Percentiles rank a stretch among this genome's conserved stretches.
These are phyloP conservation scores for Aureobasidium sp. DNA, from an alignment of 2,329 filamentous ascomycete species.

Conservation along the genomic window DNA sequence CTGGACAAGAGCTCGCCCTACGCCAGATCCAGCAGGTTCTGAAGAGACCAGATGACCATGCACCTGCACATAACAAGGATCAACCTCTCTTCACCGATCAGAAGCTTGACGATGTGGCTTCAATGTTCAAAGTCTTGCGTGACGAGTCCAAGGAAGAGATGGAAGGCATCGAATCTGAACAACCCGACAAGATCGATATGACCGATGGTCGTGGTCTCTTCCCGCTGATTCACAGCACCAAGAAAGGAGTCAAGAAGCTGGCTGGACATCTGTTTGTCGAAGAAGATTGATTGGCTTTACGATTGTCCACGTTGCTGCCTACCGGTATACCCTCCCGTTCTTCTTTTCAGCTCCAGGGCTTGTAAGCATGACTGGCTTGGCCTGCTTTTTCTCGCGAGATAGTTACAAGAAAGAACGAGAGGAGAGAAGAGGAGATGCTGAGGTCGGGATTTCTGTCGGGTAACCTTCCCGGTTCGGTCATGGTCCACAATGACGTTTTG, in stretches of 20 bases:
- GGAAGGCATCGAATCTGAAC: constrained; percentile 12
- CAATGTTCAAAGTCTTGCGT: constrained; percentile 16
- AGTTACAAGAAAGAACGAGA: no score
- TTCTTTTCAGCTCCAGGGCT: no score
- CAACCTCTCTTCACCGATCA: constrained; percentile 14
- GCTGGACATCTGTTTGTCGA: neutral
- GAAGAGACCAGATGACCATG: neutral
- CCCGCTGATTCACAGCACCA: neutral
- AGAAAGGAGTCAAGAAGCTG: constrained; percentile 11
- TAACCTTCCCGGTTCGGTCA: neutral
- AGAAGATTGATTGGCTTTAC: neutral
- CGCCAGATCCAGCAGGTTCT: neutral
- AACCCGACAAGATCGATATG: neutral
- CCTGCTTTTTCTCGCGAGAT: no score
- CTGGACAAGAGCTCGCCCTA: neutral
- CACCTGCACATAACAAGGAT: constrained; percentile 17
- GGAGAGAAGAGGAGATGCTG: neutral
- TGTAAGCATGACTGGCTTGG: neutral
- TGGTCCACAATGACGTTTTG: neutral
- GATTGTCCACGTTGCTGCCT: neutral
- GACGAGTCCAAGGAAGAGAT: constrained; percentile 20
- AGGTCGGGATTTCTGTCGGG: neutral
- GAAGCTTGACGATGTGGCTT: constrained; percentile 24
- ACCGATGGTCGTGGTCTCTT: neutral
- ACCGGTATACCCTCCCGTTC: no score